Base-by-base conservation (phyloP, 768 basidiomycete genomes). In the Grammothele lineata region DNA sequence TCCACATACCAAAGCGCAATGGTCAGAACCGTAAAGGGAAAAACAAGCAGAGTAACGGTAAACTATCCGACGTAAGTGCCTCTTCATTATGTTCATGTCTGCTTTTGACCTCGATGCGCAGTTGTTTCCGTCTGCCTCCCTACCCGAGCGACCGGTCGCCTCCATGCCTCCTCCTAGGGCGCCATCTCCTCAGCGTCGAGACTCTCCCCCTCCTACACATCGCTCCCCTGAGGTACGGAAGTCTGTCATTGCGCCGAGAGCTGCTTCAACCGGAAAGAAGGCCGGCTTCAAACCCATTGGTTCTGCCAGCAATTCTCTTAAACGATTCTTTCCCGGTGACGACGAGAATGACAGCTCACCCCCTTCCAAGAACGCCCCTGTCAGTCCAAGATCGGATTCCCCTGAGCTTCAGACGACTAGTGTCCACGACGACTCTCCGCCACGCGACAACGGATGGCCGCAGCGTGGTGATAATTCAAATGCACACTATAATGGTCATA, bases 291-390 rank as follows among this genome's bases (percentile, higher is more conserved):
- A 78, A 57, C 85, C 87, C 4, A 85, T 88, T 21, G 77, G 73
- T 66, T 45, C 69, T 57, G 74, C 77, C 3, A 67, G 55, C 26
- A 76, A 82, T 15, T 66, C 77, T 1, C 70, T 93, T 38, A 85
- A 83, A 62, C 76, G 73, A 57, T 92, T 92, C 66, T 93, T 93
- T 61, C 89, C 90, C 18, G 79, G 76, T 1, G 88, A 91, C 40
- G 88, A 91, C 18, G 86, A 87, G 17, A 86, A 87, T 27, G 73
- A 78, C 54, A 71, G 74, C 25, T 57, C 53, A 15, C 43, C 44
- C 9, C 40, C 27, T 60, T 22, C 50, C 21, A 43, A 26, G 19
- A 36, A 37, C 14, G 39, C 40, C 22, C 23, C 40, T 27, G 36
- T 45, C 5, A 50, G 24, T 24, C 36, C 47, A 0, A 47, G 45